Percentiles rank a stretch among this genome's conserved stretches.
Conservation (phyloP, 495 filamentous ascomycete genomes). For the Penicillium paradoxum region DNA sequence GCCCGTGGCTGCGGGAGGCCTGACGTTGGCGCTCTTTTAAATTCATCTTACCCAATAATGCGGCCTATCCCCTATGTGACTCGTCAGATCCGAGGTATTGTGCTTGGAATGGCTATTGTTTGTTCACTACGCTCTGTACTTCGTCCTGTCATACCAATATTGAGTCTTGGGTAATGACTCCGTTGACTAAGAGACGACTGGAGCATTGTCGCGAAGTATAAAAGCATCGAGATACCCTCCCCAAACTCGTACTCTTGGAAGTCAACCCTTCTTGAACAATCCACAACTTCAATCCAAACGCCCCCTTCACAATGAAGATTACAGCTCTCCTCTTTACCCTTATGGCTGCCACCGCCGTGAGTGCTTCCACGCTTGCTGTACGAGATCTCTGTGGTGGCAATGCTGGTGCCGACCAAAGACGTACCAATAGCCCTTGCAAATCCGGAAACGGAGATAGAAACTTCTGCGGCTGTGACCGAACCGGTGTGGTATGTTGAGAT, state of each 20-base stretch:
- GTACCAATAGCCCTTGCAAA: slow-evolving; percentile 12
- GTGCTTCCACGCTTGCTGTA: slow-evolving; percentile 3
- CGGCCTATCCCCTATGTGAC: no score
- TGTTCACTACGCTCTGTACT: no score
- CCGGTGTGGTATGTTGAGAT: slow-evolving; percentile 9
- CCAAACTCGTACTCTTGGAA: neutral
- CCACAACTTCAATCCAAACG: slow-evolving; percentile 4
- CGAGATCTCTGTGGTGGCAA: slow-evolving; percentile 10
- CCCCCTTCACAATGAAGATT: slow-evolving; percentile 12
- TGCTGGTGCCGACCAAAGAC: slow-evolving; percentile 9
- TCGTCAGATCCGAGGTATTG: no score
- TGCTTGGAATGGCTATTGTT: no score
- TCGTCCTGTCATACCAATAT: no score
- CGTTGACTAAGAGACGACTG: neutral
- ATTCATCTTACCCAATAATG: no score
- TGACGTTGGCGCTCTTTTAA: no score
- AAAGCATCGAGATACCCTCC: neutral
- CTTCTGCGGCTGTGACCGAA: slow-evolving; percentile 15
- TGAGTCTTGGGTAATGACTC: neutral
- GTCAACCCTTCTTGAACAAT: slow-evolving; percentile 3
- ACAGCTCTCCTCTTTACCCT: slow-evolving; percentile 12
- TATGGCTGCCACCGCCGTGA: slow-evolving; percentile 13
- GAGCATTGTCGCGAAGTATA: neutral
- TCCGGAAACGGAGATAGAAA: slow-evolving; percentile 12
- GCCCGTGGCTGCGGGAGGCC: no score